phyloP scores from a whole-genome alignment of 2,329 filamentous ascomycete genomes.

The Chaetomium olivaceum region DNA sequence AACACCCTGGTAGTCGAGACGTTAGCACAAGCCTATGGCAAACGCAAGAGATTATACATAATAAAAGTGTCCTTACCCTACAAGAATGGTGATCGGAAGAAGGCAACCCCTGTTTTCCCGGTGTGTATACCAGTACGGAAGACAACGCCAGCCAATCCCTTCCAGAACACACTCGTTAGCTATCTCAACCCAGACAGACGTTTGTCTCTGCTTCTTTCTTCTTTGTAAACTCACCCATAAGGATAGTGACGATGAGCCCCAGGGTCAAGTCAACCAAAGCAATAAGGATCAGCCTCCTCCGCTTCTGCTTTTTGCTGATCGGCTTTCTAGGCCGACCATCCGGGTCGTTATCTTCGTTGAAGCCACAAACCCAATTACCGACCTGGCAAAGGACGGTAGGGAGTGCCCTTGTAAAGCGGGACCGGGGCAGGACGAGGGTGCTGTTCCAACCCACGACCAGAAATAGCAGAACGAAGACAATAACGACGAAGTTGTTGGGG shows the following conservation, averaged over 20 bases:
- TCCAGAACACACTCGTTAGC: not conserved
- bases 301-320: not conserved
- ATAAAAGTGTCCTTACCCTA: not conserved
- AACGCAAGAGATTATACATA: not conserved
- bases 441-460: slow-evolving; percentile 31
- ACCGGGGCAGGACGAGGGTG: not conserved
- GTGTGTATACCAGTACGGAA: not conserved
- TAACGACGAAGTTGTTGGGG: not conserved
- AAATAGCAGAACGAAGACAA: slow-evolving; percentile 22
- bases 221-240: not conserved
- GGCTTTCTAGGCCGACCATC: slow-evolving; percentile 4
- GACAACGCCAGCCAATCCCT: not conserved
- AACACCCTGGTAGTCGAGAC: not conserved
- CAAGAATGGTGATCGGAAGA: not conserved
- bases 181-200: not conserved
- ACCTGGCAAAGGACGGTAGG: slow-evolving; percentile 15
- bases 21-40: not conserved
- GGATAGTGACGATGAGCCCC: not conserved
- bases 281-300: slow-evolving; percentile 28
- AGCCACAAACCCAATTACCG: not conserved
- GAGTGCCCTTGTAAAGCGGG: not conserved
- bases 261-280: not conserved
- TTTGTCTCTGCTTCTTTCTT: not conserved
- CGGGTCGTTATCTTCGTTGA: not conserved
- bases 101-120: not conserved